These are phyloP conservation scores for Clavulina sp. DNA, from an alignment of 768 basidiomycete genomes.

Conservation along the genomic window DNA sequence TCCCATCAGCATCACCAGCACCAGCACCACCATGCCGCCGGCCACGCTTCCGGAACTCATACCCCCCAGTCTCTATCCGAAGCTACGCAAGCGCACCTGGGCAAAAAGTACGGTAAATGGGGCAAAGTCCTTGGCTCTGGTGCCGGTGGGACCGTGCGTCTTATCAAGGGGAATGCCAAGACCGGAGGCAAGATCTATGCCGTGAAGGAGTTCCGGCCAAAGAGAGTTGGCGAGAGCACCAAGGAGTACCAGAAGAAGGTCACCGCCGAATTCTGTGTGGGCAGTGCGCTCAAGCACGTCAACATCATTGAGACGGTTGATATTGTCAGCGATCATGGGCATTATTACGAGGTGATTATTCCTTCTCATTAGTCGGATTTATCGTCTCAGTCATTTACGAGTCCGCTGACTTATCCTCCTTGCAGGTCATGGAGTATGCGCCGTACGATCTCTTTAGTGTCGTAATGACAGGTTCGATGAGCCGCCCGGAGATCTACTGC, in stretches of 20 bases:
- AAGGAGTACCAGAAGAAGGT: slow-evolving; percentile 99
- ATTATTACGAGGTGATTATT: slow-evolving; percentile 82
- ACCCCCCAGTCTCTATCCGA: slow-evolving; percentile 43
- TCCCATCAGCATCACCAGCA: slow-evolving; percentile 16
- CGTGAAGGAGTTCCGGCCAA: slow-evolving; percentile 93
- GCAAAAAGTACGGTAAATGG: slow-evolving; percentile 99
- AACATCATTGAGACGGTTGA: slow-evolving; percentile 63
- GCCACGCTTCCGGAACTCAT: slow-evolving; percentile 13
- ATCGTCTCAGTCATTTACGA: not conserved
- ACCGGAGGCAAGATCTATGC: slow-evolving; percentile 76
- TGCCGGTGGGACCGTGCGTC: slow-evolving; percentile 88
- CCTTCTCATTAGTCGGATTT: not conserved
- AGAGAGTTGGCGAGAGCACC: slow-evolving; percentile 72
- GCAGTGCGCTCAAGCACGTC: slow-evolving; percentile 24
- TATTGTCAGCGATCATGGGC: slow-evolving; percentile 93
- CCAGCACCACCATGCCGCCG: slow-evolving; percentile 16
- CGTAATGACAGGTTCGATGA: slow-evolving; percentile 99
- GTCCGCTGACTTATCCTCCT: not conserved
- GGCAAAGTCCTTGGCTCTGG: slow-evolving; percentile 88
- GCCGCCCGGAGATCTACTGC: slow-evolving; percentile 94
- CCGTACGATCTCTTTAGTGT: slow-evolving; percentile 97
- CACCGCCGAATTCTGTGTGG: slow-evolving; percentile 56
- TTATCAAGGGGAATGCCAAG: slow-evolving; percentile 78
- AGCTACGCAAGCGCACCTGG: slow-evolving; percentile 74
- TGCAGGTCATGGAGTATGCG: slow-evolving; percentile 97